Evolutionary conservation across 441 rosid species (phyloP).

Genomic region (Rhodomyrtus psidioides): DNA sequence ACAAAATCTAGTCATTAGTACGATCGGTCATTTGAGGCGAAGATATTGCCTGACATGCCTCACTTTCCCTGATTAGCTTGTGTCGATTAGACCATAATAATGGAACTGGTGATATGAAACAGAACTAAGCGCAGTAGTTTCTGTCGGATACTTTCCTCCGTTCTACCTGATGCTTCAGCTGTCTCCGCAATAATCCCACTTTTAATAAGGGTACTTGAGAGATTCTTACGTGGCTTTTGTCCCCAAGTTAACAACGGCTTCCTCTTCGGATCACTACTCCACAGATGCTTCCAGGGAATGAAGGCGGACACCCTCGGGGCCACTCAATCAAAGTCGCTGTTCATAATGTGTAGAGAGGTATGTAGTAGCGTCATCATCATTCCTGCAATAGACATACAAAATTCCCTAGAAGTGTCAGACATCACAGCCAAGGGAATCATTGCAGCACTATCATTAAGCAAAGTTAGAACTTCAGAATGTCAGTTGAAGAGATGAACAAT

Average conservation of each 20-base stretch:
- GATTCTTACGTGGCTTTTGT: slow-evolving; percentile 14
- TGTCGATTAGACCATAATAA: not conserved
- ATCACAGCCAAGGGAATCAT: not conserved
- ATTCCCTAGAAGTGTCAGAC: not conserved
- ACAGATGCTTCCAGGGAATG: slow-evolving; percentile 14
- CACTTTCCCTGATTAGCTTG: not conserved
- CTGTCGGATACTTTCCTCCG: not conserved
- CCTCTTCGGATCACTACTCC: slow-evolving; percentile 6
- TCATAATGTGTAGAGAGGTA: not conserved
- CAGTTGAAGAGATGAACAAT: not conserved
- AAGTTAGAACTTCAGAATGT: not conserved
- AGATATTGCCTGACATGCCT: not conserved
- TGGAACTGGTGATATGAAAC: not conserved
- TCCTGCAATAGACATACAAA: slow-evolving; percentile 2
- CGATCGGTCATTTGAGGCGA: not conserved
- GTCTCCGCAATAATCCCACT: not conserved
- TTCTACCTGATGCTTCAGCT: not conserved
- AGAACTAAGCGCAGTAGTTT: not conserved
- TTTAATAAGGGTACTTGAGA: not conserved
- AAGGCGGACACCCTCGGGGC: not conserved
- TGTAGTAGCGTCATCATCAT: slow-evolving; percentile 3
- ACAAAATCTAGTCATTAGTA: not conserved
- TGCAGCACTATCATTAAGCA: not conserved
- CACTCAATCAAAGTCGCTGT: not conserved
- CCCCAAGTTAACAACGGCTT: slow-evolving; percentile 16